Evolutionary conservation across 345 rosid genomes (phyloP).

Genomic region (Bruguiera sexangula): DNA sequence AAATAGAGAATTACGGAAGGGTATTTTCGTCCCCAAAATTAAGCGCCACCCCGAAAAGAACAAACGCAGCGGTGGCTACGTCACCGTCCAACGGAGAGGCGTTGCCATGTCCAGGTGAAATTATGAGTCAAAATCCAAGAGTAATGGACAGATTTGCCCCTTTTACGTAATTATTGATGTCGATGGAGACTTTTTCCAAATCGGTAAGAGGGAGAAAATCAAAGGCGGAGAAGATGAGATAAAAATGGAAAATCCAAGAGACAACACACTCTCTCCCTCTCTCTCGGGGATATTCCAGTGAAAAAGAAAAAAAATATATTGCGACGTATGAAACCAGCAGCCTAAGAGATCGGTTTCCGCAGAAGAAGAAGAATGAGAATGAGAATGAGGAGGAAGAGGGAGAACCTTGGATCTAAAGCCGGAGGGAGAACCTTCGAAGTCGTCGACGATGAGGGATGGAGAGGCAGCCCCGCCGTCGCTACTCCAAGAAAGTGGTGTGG

Average conservation of each 20-base stretch:
- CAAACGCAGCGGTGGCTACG: background rate
- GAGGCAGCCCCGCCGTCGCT: constrained; percentile 33
- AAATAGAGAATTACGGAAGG: background rate
- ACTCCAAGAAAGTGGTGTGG: constrained; percentile 38
- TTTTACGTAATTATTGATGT: no score
- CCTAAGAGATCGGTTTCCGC: no score
- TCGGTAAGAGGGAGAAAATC: no score
- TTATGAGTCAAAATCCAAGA: background rate
- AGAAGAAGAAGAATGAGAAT: background rate
- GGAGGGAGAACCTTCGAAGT: constrained; percentile 51
- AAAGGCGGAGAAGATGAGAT: no score
- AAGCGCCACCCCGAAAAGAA: background rate
- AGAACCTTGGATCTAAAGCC: constrained; percentile 71
- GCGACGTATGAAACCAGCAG: background rate
- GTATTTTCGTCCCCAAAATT: constrained; percentile 11
- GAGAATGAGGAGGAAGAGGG: background rate
- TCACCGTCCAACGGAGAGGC: background rate
- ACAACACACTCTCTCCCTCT: no score
- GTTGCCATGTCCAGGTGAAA: no score
- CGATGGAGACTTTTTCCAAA: no score
- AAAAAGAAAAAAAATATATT: no score
- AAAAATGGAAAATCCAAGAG: no score
- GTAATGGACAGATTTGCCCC: constrained; percentile 14
- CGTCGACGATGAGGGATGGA: constrained; percentile 57
- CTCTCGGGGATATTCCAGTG: no score